Base-by-base conservation (phyloP, 768 basidiomycete genomes). In the Naganishia vishniacii region DNA sequence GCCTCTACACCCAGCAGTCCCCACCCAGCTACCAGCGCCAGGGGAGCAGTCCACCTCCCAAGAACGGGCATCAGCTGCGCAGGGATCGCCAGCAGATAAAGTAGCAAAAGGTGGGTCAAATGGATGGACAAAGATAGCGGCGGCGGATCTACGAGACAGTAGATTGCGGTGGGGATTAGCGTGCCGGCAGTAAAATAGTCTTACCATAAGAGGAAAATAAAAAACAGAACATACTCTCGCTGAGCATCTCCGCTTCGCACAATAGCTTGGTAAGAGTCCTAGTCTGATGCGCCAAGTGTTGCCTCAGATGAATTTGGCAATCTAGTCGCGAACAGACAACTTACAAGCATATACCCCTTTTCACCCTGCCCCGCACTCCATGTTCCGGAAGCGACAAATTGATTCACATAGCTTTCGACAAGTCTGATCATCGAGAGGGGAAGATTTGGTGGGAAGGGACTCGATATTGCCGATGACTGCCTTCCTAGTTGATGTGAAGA, bases 51-150 rank as follows among this genome's bases (percentile, higher is more conserved):
- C 63, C 68, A 73, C 6, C 69, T 68, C 6, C 64, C 66, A 0
- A 74, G 69, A 13, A 71, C 65, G 37, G 72, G 74, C 4, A 75
- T 68, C 12, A 75, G 65, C 4, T 73, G 72, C 26, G 63, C 65
- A 3, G 76, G 74, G 18, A 77, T 61, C 15, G 76, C 73, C 8
- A 69, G 68, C 13, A 77, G 67, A 65, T 77, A 77, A 65, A 77
- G 69, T 15, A 69, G 48, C 13, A 75, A 65, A 11, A 77, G 70
- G 48, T 77, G 72, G 0, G 70, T 68, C 1, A 75, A 67, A 61
- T 77, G 76, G 1, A 74, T 63, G 5, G 72, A 73, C 9, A 77
- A 65, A 0, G 76, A 72, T 45, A 77, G 61, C 13, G 76, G 74
- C 2, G 76, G 74, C 23, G 76, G 71, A 60, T 70, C 76, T 77